A percentile compares a stretch with the other conserved stretches of the same genome.
Conservation (phyloP, 208 protist genomes). For the Acanthamoeba sp. region DNA sequence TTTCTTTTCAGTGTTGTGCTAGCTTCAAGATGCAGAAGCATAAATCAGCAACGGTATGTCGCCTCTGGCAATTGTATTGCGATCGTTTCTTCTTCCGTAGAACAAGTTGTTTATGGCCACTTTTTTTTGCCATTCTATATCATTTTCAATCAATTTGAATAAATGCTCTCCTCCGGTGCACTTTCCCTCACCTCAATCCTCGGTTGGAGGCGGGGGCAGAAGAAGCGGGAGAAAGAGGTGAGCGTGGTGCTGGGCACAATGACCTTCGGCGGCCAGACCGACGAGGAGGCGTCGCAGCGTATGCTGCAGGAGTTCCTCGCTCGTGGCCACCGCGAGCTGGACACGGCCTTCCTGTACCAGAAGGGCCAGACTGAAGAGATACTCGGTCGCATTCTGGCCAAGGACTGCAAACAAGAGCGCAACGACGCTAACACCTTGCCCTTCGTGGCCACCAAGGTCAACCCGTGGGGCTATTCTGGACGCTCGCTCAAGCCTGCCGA, state of each 20-base stretch:
- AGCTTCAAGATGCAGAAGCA: too few species aligned
- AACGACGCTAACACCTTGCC: neutral
- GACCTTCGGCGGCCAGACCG: slow-evolving; percentile 69
- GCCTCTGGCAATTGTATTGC: too few species aligned
- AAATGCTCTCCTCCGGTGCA: too few species aligned
- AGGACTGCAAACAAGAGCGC: neutral
- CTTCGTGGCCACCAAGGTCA: slow-evolving; percentile 62
- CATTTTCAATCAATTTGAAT: too few species aligned
- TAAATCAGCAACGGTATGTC: too few species aligned
- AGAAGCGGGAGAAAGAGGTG: neutral
- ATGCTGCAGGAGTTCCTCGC: slow-evolving; percentile 53
- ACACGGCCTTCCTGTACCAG: slow-evolving; percentile 68
- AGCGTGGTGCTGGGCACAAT: slow-evolving; percentile 53
- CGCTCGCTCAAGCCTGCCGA: slow-evolving; percentile 12
- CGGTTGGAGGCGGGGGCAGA: neutral
- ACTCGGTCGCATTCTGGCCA: slow-evolving; percentile 28
- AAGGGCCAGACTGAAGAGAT: slow-evolving; percentile 53
- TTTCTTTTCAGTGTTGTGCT: too few species aligned
- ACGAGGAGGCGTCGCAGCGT: neutral
- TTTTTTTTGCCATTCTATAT: too few species aligned
- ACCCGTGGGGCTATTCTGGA: slow-evolving; percentile 41
- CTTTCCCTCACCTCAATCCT: too few species aligned
- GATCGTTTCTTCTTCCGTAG: too few species aligned
- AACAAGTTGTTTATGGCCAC: too few species aligned
- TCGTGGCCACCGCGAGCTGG: neutral